Evolutionary conservation across 108 stramenopile genomes (phyloP).

Genomic region (Skeletonema potamos): DNA sequence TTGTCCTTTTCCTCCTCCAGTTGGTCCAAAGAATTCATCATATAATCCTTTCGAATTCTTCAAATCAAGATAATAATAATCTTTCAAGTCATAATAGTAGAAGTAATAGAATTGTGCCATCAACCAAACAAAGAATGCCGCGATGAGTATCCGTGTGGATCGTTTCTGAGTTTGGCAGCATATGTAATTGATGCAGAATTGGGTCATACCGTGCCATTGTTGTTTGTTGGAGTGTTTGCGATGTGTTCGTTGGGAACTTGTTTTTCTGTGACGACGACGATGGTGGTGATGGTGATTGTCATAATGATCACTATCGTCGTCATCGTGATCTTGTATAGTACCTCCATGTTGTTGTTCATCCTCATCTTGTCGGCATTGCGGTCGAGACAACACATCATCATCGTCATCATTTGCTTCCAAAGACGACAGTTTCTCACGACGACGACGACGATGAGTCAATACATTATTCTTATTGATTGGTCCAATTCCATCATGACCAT

Average conservation of each 20-base stretch:
- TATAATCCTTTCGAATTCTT: neutral
- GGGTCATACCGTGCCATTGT: neutral
- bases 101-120: constrained; percentile 21
- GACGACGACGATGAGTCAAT: neutral
- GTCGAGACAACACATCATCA: no score
- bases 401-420: neutral
- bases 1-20: no score
- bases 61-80: neutral
- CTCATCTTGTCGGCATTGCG: neutral
- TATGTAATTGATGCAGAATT: neutral
- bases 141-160: constrained; percentile 25
- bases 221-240: neutral
- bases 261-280: neutral
- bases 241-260: neutral
- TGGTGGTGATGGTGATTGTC: neutral
- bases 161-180: constrained; percentile 2
- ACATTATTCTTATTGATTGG: neutral
- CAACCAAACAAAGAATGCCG: constrained; percentile 19
- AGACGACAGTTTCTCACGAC: neutral
- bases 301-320: neutral
- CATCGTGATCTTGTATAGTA: neutral
- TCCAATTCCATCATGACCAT: neutral
- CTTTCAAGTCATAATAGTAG: neutral
- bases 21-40: neutral
- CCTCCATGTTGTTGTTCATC: no score